These are phyloP conservation scores for Batkoa obscura DNA, from an alignment of 371 early-diverging fungal species.

Conservation along the genomic window DNA sequence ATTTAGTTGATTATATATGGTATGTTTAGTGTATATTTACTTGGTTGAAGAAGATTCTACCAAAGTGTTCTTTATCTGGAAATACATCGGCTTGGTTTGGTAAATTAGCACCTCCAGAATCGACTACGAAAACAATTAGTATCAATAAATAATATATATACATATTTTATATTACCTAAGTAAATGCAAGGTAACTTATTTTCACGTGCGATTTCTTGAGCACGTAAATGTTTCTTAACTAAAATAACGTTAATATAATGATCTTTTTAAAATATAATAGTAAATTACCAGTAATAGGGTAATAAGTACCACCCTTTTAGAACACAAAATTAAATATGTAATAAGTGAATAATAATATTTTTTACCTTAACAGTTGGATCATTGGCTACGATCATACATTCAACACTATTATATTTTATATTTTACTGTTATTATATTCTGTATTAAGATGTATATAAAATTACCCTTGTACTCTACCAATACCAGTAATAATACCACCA, in stretches of 20 bases:
- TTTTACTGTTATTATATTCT: no score
- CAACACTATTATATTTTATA: slow-evolving; percentile 25
- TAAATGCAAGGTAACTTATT: slow-evolving; percentile 92
- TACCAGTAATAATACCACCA: slow-evolving; percentile 92
- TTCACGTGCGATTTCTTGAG: slow-evolving; percentile 92
- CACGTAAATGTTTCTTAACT: slow-evolving; percentile 94
- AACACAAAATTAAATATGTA: slow-evolving; percentile 1
- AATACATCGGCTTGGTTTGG: slow-evolving; percentile 93
- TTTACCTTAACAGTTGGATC: slow-evolving; percentile 68
- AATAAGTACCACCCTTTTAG: slow-evolving; percentile 84
- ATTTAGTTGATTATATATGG: not conserved
- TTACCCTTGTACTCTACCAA: slow-evolving; percentile 86
- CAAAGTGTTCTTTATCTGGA: slow-evolving; percentile 95
- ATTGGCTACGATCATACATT: slow-evolving; percentile 94
- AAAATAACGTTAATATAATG: slow-evolving; percentile 8
- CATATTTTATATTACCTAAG: slow-evolving; percentile 29
- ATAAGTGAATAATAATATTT: not conserved
- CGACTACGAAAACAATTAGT: slow-evolving; percentile 29
- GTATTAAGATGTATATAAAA: not conserved
- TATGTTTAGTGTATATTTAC: slow-evolving; percentile 6
- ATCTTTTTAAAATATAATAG: not conserved
- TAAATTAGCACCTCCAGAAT: slow-evolving; percentile 93
- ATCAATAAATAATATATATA: not conserved
- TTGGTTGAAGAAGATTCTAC: slow-evolving; percentile 93
- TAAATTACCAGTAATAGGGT: slow-evolving; percentile 65